Percentiles rank a stretch among this genome's conserved stretches.
Conservation (phyloP, 1,284 basidiomycete genomes). For the Tylopilus sp. region DNA sequence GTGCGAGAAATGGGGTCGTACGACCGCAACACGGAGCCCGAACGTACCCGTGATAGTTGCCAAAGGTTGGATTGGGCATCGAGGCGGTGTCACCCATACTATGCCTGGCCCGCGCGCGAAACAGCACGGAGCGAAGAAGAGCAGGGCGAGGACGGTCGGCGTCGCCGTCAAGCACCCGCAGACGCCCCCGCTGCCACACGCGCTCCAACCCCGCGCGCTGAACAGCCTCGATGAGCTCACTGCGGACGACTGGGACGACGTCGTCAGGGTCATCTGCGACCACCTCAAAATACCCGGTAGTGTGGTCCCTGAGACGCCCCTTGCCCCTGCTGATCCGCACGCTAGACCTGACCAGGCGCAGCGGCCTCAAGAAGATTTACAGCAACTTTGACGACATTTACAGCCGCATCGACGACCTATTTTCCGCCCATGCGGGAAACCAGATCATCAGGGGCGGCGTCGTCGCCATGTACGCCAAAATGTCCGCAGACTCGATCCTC, state of each 20-base stretch:
- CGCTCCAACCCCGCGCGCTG: slow-evolving; percentile 11
- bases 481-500: slow-evolving; percentile 59
- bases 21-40: neutral
- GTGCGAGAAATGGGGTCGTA: neutral
- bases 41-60: slow-evolving; percentile 64
- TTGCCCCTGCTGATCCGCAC: neutral
- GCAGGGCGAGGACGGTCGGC: slow-evolving; percentile 16
- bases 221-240: slow-evolving; percentile 24
- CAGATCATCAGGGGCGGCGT: slow-evolving; percentile 52
- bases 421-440: slow-evolving; percentile 38
- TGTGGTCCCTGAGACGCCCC: slow-evolving; percentile 13
- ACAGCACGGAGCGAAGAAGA: slow-evolving; percentile 23
- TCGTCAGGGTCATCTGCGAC: slow-evolving; percentile 49
- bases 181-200: slow-evolving; percentile 4
- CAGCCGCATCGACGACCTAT: slow-evolving; percentile 46
- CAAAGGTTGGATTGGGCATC: slow-evolving; percentile 40
- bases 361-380: slow-evolving; percentile 62
- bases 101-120: slow-evolving; percentile 37
- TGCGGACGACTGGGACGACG: slow-evolving; percentile 48
- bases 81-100: neutral
- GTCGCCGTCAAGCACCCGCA: neutral
- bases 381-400: slow-evolving; percentile 53
- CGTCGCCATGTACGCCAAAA: slow-evolving; percentile 60
- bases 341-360: slow-evolving; percentile 53
- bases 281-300: slow-evolving; percentile 54